A percentile compares a stretch with the other conserved stretches of the same genome.
phyloP scores from a whole-genome alignment of 2,329 filamentous ascomycete species.

The Nakataea oryzae region DNA sequence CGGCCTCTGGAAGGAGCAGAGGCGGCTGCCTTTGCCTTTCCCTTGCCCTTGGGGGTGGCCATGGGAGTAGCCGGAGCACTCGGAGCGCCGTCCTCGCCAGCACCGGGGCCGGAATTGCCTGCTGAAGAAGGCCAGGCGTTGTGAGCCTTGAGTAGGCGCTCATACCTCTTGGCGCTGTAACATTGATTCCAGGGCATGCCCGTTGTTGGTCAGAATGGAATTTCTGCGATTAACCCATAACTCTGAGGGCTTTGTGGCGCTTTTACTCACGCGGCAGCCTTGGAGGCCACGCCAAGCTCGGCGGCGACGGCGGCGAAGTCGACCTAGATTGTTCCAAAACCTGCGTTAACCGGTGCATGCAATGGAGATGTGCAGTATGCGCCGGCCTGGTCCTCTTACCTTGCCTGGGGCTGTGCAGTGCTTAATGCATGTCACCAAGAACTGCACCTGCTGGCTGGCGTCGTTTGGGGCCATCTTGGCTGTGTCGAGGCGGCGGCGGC shows the following conservation, averaged over 20 bases:
- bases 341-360: not conserved
- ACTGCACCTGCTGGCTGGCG: constrained; percentile 48
- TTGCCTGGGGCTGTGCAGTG: constrained; percentile 46
- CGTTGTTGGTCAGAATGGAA: not conserved
- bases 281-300: constrained; percentile 52
- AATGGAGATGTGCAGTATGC: not conserved
- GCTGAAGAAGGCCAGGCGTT: constrained; percentile 8
- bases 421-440: constrained; percentile 56
- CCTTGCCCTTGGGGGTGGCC: not conserved
- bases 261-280: constrained; percentile 59
- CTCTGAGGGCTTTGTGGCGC: not conserved
- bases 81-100: not conserved
- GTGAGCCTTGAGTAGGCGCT: constrained; percentile 33
- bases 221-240: not conserved
- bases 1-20: not conserved
- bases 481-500: constrained; percentile 4
- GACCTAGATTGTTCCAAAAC: constrained; percentile 32
- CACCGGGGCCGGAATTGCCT: too few relatives aligned
- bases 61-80: not conserved
- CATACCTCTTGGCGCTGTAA: constrained; percentile 54
- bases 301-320: constrained; percentile 55
- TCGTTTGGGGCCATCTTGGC: constrained; percentile 39
- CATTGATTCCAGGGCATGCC: not conserved
- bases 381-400: constrained; percentile 28
- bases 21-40: not conserved